Base-by-base conservation (phyloP, 169 alveolate species). In the Cryptosporidium sp. region DNA sequence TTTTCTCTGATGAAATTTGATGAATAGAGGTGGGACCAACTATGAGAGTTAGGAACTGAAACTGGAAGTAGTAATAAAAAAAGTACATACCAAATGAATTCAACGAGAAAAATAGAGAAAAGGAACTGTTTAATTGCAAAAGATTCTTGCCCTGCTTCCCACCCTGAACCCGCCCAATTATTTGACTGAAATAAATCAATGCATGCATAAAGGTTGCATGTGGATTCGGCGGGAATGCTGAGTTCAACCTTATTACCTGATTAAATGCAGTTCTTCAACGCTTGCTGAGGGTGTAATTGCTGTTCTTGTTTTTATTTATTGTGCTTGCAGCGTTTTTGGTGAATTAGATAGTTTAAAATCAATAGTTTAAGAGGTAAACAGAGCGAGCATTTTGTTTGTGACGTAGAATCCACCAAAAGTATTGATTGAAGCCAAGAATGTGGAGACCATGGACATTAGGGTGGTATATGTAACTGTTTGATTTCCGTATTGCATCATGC, bases 401-500 rank as follows among this genome's bases (percentile, higher is more conserved):
- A 94, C 91, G 48, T 85, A 61, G 80, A 94, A 94, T n/a, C 96
- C 96, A 45, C 96, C 96, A 10, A 80, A 61, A 52, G 92, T 92
- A 51, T 94, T 94, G 16, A 93, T 70, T 14, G 95, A 85, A 9
- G 96, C 85, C 10, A 94, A 65, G 45, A 91, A 91, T 31, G 87
- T 65, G 12, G 89, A 61, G 23, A 65, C 10, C 39, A 71, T 23
- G 3, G 93, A 92, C 80, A 91, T 50, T 18, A 68, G 35, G 55
- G 85, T 70, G 6, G 80, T 71, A 12, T 33, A 43, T 29, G 85
- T 92, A 3, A 68, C 73, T 7, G 84, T 48, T 43, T 74, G 71
- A 31, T 68, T 12, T 7, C 93, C 84, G 67, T 93, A 84, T 16
- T 70, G 87, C 37, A 91, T 58, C 92, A 94, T 86, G 41, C 95